Percentiles rank a stretch among this genome's conserved stretches.
phyloP scores from a whole-genome alignment of 176 grass and related monocot genomes.

The Alopecurus myosuroides region DNA sequence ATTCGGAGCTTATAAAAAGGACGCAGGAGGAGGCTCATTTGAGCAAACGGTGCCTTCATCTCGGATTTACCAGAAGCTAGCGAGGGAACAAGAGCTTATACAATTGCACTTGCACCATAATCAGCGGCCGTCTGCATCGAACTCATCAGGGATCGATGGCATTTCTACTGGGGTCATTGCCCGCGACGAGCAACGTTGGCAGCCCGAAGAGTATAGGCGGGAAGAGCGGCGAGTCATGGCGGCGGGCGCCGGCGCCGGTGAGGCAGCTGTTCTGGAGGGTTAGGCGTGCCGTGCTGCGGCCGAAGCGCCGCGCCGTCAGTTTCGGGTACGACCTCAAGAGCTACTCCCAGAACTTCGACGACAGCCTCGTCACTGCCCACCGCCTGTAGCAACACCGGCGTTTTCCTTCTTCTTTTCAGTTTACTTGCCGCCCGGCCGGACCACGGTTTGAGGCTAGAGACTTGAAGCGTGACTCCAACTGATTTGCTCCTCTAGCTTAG shows the following conservation, averaged over 20 bases:
- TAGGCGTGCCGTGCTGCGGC: neutral
- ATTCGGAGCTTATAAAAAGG: neutral
- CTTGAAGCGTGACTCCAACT: neutral
- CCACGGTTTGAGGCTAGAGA: neutral
- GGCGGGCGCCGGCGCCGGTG: neutral
- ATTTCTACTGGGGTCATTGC: neutral
- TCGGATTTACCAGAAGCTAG: neutral
- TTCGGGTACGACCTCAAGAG: constrained; percentile 30
- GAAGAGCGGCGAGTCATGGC: neutral
- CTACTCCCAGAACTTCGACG: constrained; percentile 40
- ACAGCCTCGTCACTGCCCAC: neutral
- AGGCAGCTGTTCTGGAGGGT: constrained; percentile 33
- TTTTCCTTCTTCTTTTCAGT: neutral
- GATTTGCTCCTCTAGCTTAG: too few species aligned
- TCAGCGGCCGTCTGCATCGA: neutral
- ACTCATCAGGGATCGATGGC: neutral
- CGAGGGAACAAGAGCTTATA: too few species aligned
- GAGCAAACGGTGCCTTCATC: neutral
- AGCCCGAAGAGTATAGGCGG: neutral
- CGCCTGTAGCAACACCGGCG: neutral
- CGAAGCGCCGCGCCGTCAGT: neutral
- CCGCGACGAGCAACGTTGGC: neutral
- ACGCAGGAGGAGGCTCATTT: neutral
- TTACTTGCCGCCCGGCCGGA: neutral
- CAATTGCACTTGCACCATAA: neutral